Base-by-base conservation (phyloP, 305 asterid species). In the Vinca major region DNA sequence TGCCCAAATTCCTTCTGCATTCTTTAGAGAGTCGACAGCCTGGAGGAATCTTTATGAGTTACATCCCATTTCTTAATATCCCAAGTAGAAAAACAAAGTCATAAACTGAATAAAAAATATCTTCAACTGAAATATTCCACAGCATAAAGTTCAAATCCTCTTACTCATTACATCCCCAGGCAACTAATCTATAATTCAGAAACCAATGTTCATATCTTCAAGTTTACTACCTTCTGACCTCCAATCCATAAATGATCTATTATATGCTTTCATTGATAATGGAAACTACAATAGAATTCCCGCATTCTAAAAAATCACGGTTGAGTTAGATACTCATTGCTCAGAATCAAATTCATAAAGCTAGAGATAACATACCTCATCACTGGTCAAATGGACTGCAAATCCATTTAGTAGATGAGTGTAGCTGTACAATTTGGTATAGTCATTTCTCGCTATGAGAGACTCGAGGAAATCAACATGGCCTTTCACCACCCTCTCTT, bases 351-450 rank as follows among this genome's bases (percentile, higher is more conserved):
- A 20, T 4, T 16, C 17, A 47, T 37, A 58, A 63, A 5, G 64
- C 4, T 55, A 11, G 33, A 70, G 53, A 79, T 13, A 2, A 61
- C 51, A 57, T 65, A 84, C 89, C 84, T 81, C 72, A 36, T 79
- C 73, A 36, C 70, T 75, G 10, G 76, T 70, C 50, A 79, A 74
- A 74, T 86, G 73, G 68, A 86, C 71, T 56, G 90, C 86, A 69
- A 83, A 88, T 71, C 92, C 95, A 68, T 86, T 86, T 19, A 86
- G 69, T 74, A 84, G 76, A 79, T 86, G 87, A 63, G 90, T 80
- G 72, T 81, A 88, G 85, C 95, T 86, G 70, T 86, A 86, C 60
- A 84, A 66, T 69, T 86, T 86, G 68, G 77, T 62, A 68, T 86
- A 83, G 33, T 79, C 78, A 61, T 79, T 79, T 71, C 71, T 68